phyloP scores from a whole-genome alignment of 441 rosid genomes.

The Populus trichocarpa region DNA sequence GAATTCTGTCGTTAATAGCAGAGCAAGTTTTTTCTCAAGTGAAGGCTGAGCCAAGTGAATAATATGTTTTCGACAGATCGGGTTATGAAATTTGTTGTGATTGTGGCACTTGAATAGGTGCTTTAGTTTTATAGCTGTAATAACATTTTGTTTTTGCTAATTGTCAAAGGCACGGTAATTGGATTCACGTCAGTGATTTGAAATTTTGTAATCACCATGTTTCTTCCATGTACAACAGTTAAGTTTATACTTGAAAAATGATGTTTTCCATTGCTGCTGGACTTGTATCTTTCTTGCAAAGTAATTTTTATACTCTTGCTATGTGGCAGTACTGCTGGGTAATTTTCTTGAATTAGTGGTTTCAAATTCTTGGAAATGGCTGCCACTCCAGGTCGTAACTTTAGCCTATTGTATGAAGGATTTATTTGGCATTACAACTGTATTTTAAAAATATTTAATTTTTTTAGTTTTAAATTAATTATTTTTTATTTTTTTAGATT shows the following conservation, averaged over 20 bases:
- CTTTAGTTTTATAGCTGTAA: neutral
- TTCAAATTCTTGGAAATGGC: neutral
- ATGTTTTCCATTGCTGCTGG: neutral
- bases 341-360: neutral
- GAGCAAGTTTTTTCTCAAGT: neutral
- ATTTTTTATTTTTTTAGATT: too few relatives aligned
- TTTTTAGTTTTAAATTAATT: too few relatives aligned
- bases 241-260: neutral
- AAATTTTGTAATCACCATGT: conserved; percentile 12
- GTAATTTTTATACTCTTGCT: neutral
- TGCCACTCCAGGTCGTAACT: too few relatives aligned
- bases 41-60: neutral
- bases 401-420: too few relatives aligned
- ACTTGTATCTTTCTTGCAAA: neutral
- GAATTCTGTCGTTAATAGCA: neutral
- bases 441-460: too few relatives aligned
- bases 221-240: neutral
- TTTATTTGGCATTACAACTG: too few relatives aligned
- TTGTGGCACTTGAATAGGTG: conserved; percentile 10
- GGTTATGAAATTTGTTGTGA: neutral
- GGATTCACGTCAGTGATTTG: neutral
- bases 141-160: neutral
- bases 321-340: too few relatives aligned
- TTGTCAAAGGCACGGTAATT: neutral
- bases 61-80: neutral